phyloP scores from a whole-genome alignment of 371 early-diverging fungal species.

The Actinomortierella ambigua region DNA sequence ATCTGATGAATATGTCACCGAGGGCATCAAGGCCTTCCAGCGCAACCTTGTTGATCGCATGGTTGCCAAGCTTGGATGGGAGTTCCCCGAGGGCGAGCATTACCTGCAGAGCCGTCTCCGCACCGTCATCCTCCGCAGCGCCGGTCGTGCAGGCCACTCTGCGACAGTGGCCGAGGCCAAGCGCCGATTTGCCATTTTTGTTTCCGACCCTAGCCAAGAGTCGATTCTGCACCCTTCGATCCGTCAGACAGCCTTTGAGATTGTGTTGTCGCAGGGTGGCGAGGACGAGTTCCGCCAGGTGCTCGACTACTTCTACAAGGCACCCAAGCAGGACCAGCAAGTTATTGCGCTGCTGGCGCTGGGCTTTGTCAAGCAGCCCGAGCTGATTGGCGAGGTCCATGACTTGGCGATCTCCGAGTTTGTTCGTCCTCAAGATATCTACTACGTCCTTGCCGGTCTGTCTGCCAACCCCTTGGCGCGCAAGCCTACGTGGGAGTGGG shows the following conservation, averaged over 20 bases:
- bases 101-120: constrained; percentile 49
- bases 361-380: constrained; percentile 67
- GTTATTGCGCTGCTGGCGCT: constrained; percentile 77
- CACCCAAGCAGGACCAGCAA: constrained; percentile 75
- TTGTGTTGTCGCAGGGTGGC: constrained; percentile 73
- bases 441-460: constrained; percentile 62
- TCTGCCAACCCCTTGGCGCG: constrained; percentile 63
- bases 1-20: constrained; percentile 49
- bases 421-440: constrained; percentile 85
- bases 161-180: constrained; percentile 60
- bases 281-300: constrained; percentile 79
- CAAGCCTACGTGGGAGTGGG: constrained; percentile 79
- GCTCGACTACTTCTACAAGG: constrained; percentile 72
- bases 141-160: constrained; percentile 51
- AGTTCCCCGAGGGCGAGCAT: constrained; percentile 52
- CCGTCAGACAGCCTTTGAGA: constrained; percentile 75
- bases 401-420: constrained; percentile 69
- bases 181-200: constrained; percentile 62
- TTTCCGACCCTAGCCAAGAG: constrained; percentile 55
- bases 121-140: constrained; percentile 52
- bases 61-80: constrained; percentile 65
- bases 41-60: constrained; percentile 57
- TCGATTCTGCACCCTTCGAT: constrained; percentile 84
- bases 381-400: constrained; percentile 63
- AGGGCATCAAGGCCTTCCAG: constrained; percentile 51